These are phyloP conservation scores for Tulasnella sp. DNA, from an alignment of 768 basidiomycete species.

Conservation along the genomic window DNA sequence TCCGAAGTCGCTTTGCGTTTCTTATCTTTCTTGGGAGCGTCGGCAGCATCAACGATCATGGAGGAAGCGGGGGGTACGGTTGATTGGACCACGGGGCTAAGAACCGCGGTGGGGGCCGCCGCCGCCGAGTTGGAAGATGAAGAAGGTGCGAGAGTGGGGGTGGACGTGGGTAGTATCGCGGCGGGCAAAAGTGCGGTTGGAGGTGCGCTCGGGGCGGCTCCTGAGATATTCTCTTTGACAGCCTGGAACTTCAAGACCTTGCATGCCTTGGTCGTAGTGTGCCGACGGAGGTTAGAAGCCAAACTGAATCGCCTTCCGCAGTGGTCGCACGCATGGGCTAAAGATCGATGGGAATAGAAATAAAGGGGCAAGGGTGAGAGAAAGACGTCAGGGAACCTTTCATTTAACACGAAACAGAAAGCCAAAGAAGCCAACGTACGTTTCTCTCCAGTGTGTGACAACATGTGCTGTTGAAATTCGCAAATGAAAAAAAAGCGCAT, in stretches of 20 bases:
- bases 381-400: background rate
- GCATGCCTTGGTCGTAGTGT: slow-evolving; percentile 15
- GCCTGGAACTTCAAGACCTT: slow-evolving; percentile 17
- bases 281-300: slow-evolving; percentile 18
- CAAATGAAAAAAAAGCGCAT: background rate
- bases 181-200: background rate
- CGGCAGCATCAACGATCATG: background rate
- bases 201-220: background rate
- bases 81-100: background rate
- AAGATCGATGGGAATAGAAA: background rate
- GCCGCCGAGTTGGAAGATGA: background rate
- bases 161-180: background rate
- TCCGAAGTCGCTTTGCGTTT: slow-evolving; percentile 19
- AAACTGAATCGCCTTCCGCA: slow-evolving; percentile 17
- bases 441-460: slow-evolving; percentile 20
- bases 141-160: background rate
- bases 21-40: slow-evolving; percentile 8
- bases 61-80: background rate
- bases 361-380: background rate
- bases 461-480: slow-evolving; percentile 15
- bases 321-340: slow-evolving; percentile 17
- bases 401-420: background rate
- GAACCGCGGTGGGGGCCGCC: background rate
- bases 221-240: slow-evolving; percentile 11
- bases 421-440: slow-evolving; percentile 9